Evolutionary conservation across 352 stramenopile species (phyloP).

Genomic region (Phytopythium aichiense): DNA sequence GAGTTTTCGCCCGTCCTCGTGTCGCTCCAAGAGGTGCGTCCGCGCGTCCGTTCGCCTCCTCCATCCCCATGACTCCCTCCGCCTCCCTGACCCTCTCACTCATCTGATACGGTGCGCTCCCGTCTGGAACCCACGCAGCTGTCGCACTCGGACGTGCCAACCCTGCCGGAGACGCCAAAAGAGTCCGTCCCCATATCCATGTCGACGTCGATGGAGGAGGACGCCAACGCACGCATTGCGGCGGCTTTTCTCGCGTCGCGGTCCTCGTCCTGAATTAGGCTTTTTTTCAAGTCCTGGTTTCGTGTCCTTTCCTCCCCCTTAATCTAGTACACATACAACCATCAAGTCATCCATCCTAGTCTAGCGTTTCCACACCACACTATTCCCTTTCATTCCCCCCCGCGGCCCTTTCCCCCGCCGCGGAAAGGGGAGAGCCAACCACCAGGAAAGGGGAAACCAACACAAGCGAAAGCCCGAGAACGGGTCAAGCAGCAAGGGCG

Average conservation of each 20-base stretch:
- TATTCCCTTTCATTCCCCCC: conserved; percentile 12
- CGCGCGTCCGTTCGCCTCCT: not conserved
- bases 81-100: not conserved
- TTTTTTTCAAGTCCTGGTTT: conserved; percentile 4
- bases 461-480: conserved; percentile 1
- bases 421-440: conserved; percentile 25
- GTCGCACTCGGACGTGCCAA: too few species aligned
- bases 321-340: conserved; percentile 1
- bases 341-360: not conserved
- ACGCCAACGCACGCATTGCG: conserved; percentile 25
- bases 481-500: not conserved
- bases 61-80: not conserved
- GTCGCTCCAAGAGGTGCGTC: conserved; percentile 3
- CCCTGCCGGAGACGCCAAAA: too few species aligned
- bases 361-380: conserved; percentile 5
- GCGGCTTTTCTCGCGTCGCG: conserved; percentile 20
- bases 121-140: too few species aligned
- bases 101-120: not conserved
- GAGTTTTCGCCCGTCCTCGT: conserved; percentile 53
- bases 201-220: conserved; percentile 6
- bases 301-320: conserved; percentile 1
- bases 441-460: conserved; percentile 5
- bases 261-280: conserved; percentile 3
- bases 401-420: conserved; percentile 12
- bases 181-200: too few species aligned